Base-by-base conservation (phyloP, 192 early-diverging fungal genomes). In the Gaertneriomyces semiglobifer region DNA sequence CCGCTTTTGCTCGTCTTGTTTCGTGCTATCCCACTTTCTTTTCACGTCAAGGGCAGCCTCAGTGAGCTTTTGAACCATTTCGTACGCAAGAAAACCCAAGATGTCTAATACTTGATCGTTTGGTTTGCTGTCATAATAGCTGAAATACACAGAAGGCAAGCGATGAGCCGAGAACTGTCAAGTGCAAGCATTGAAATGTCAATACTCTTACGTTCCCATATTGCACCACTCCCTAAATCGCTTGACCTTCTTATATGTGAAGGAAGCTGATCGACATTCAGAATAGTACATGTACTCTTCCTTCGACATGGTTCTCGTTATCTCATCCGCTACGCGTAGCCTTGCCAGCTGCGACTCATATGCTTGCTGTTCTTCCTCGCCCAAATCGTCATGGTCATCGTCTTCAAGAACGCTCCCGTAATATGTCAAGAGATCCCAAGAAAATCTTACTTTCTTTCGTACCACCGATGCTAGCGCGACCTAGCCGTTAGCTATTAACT, bases 221-320 rank as follows among this genome's bases (percentile, higher is more conserved):
- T 91, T 86, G 46, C 91, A 90, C 95, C 95, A 99, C 63, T 98
- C 94, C 41, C 92, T 81, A 71, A 99, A 99, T 57, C 91, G 79
- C 72, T 95, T 95, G 46, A 80, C 79, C 70, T 96, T 96, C 56
- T 95, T 91, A 77, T 90, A 98, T 4, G 93, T 95, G 59, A 99
- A 99, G 7, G 91, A 93, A 7, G 97, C 95, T 76, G 96, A 94
- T n/a, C 95, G 84, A 74, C 94, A 96, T 74, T 98, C 94, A 6
- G 95, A 94, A 67, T 95, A 99, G 79, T 96, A 92, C 20, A 97
- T 93, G 73, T 99, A 99, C 77, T 99, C 93, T n/a, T 96, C 94
- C 65, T 95, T 88, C 19, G 93, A 92, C 97, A 99, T 99, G 12
- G 85, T 90, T 14, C 83, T 74, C 4, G 97, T 99, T 3, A 95